Conservation (phyloP, 352 stramenopile species). For the Globisporangium acanthophoron region DNA sequence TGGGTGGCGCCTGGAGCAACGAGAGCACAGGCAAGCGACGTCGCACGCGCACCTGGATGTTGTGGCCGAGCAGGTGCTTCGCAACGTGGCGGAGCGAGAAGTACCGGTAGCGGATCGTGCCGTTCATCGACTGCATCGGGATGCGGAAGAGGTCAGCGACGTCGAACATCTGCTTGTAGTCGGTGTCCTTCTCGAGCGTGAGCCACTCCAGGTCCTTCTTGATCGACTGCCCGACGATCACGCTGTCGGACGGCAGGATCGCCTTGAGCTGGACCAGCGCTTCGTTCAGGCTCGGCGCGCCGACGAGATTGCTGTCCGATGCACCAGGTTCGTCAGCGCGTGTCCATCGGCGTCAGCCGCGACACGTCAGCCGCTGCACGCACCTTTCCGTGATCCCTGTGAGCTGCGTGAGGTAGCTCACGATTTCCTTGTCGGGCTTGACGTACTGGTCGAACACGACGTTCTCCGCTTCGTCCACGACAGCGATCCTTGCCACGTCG, state of each 20-base stretch:
- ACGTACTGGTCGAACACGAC: conserved; percentile 87
- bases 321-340: not conserved
- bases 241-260: conserved; percentile 70
- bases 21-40: not conserved
- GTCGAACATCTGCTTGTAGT: conserved; percentile 87
- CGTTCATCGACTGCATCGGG: conserved; percentile 65
- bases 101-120: conserved; percentile 75
- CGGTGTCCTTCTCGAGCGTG: conserved; percentile 62
- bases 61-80: conserved; percentile 73
- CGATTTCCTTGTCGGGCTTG: conserved; percentile 74
- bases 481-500: conserved; percentile 85
- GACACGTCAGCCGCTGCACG: not conserved
- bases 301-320: conserved; percentile 44
- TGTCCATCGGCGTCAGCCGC: not conserved
- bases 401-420: conserved; percentile 91
- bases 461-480: conserved; percentile 86
- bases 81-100: conserved; percentile 82
- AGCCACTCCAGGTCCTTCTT: conserved; percentile 93
- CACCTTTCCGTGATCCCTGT: conserved; percentile 83
- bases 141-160: conserved; percentile 82
- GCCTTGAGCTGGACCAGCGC: conserved; percentile 70
- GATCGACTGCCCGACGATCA: conserved; percentile 91
- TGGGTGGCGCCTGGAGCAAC: not conserved
- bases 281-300: conserved; percentile 61
- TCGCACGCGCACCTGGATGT: conserved; percentile 55